Evolutionary conservation across 2,329 filamentous ascomycete species (phyloP).

Genomic region (Nigrograna mackinnonii): DNA sequence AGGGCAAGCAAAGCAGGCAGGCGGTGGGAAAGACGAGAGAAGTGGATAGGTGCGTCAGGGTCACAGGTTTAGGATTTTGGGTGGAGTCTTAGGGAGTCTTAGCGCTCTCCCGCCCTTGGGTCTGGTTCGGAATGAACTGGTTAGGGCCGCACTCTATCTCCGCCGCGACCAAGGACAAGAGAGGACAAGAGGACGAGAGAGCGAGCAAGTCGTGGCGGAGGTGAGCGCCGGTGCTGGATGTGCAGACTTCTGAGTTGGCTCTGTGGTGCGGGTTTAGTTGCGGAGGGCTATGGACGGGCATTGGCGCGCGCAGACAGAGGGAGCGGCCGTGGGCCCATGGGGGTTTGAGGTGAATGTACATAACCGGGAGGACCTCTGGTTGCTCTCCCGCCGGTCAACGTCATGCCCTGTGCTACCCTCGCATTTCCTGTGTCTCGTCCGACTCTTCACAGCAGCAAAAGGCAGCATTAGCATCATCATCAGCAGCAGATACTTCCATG

Average conservation of each 20-base stretch:
- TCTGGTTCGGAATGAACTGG: constrained; percentile 23
- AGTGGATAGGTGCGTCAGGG: constrained; percentile 16
- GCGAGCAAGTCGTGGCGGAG: neutral
- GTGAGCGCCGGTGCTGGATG: neutral
- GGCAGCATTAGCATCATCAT: too few species aligned
- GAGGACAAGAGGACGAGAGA: constrained; percentile 2
- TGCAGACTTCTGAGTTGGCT: too few species aligned
- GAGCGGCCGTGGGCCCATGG: too few species aligned
- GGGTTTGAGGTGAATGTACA: too few species aligned
- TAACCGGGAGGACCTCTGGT: too few species aligned
- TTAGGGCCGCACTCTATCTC: constrained; percentile 16
- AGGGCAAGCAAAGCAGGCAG: constrained; percentile 3
- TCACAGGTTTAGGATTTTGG: constrained; percentile 32
- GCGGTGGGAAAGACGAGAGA: constrained; percentile 8
- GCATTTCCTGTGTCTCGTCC: constrained; percentile 1
- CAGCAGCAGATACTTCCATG: too few species aligned
- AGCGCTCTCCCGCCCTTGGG: constrained; percentile 35
- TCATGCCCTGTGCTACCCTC: constrained; percentile 4
- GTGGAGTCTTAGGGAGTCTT: constrained; percentile 21
- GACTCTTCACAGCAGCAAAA: constrained; percentile 2
- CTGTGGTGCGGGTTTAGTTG: too few species aligned
- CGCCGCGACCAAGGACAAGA: constrained; percentile 9
- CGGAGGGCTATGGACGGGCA: too few species aligned
- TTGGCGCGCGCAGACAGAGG: too few species aligned
- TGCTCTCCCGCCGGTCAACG: neutral